Evolutionary conservation across 306 rosid genomes (phyloP).

Genomic region (Prinsepia uniflora): DNA sequence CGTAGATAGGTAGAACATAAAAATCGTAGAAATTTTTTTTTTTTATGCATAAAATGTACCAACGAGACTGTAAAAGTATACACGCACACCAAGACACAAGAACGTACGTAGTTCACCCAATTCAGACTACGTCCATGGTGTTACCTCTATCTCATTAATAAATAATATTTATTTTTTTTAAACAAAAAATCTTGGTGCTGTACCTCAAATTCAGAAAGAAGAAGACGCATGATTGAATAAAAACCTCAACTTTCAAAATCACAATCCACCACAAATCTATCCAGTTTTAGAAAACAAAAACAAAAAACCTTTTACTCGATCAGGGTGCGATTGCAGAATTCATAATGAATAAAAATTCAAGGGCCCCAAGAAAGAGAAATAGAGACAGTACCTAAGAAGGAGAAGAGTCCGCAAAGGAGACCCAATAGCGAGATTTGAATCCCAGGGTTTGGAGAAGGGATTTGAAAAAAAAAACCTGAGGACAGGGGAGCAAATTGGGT

Average conservation of each 20-base stretch:
- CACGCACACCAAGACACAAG: too few species aligned
- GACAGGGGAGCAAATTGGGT: conserved; percentile 3
- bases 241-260: conserved; percentile 12
- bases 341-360: background rate
- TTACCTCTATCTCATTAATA: too few species aligned
- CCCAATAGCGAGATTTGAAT: background rate
- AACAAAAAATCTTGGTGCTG: background rate
- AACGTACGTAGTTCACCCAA: too few species aligned
- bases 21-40: too few species aligned
- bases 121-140: too few species aligned
- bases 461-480: background rate
- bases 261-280: background rate
- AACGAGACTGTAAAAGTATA: too few species aligned
- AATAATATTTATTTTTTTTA: background rate
- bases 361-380: background rate
- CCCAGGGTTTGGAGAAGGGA: background rate
- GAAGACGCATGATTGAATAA: conserved; percentile 5
- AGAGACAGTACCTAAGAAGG: background rate
- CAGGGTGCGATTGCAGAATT: background rate
- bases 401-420: background rate
- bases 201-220: conserved; percentile 20
- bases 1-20: too few species aligned
- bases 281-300: background rate
- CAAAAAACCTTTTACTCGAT: background rate
- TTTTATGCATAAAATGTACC: too few species aligned